Percentiles rank a stretch among this genome's conserved stretches.
phyloP scores from a whole-genome alignment of 805 yeast species.

The Ascoidea tarda region DNA sequence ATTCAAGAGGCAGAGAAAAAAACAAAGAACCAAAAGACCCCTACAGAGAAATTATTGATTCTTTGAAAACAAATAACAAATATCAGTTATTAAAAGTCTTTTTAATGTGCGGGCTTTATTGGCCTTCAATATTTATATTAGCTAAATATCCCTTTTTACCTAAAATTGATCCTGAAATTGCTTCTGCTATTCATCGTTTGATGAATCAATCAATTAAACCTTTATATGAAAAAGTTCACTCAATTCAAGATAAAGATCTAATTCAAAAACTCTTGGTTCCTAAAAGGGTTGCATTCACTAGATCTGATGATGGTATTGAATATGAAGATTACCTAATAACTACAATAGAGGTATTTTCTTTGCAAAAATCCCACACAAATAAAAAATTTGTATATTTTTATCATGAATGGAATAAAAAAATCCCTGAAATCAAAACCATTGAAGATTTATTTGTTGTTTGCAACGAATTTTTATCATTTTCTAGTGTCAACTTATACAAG shows the following conservation, averaged over 20 bases:
- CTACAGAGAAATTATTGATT: slow-evolving; percentile 3
- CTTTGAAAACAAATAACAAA: slow-evolving; percentile 21
- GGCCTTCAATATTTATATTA: slow-evolving; percentile 47
- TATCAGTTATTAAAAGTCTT: slow-evolving; percentile 35
- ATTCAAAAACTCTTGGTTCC: slow-evolving; percentile 13
- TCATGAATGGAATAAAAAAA: slow-evolving; percentile 28
- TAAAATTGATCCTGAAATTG: slow-evolving; percentile 33
- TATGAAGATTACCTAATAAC: slow-evolving; percentile 16
- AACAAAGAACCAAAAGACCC: slow-evolving; percentile 4
- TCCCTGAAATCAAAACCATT: slow-evolving; percentile 23
- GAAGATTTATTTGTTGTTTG: slow-evolving; percentile 35
- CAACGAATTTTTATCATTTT: slow-evolving; percentile 32
- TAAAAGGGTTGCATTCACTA: slow-evolving; percentile 15
- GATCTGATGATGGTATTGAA: slow-evolving; percentile 17
- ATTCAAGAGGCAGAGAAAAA: slow-evolving; percentile 5
- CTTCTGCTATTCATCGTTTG: slow-evolving; percentile 32
- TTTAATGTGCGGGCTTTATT: slow-evolving; percentile 43
- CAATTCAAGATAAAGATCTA: slow-evolving; percentile 7
- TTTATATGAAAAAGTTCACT: slow-evolving; percentile 20
- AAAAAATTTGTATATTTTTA: slow-evolving; percentile 26
- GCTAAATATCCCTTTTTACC: slow-evolving; percentile 49
- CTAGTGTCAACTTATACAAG: slow-evolving; percentile 40
- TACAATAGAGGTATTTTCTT: slow-evolving; percentile 19
- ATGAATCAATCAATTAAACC: slow-evolving; percentile 36
- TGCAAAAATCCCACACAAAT: slow-evolving; percentile 11